Conservation (phyloP, 148 eudicot species). For the Cornus suecica region DNA sequence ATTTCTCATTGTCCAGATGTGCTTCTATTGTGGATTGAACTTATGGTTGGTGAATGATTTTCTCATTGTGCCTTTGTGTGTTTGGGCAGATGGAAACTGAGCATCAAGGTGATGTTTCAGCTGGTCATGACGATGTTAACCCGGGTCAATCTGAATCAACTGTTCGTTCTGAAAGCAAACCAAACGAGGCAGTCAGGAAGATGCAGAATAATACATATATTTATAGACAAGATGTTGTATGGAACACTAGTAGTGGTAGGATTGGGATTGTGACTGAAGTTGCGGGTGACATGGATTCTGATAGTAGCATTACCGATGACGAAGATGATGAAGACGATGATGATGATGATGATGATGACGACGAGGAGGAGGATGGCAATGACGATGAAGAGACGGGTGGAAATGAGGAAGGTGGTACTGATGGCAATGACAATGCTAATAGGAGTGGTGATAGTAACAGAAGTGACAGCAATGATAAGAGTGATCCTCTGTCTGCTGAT, state of each 20-base stretch:
- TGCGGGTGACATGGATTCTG: constrained; percentile 92
- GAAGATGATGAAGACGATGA: constrained; percentile 56
- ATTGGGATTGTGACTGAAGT: constrained; percentile 90
- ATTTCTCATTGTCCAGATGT: neutral
- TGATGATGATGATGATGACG: constrained; percentile 59
- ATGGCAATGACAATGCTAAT: constrained; percentile 28
- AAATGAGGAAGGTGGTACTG: constrained; percentile 33
- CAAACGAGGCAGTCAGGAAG: constrained; percentile 25
- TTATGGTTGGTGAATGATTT: neutral
- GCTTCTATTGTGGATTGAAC: neutral
- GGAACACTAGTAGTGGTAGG: constrained; percentile 47
- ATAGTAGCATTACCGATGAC: constrained; percentile 71
- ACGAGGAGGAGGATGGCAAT: constrained; percentile 57
- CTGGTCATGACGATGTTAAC: constrained; percentile 22
- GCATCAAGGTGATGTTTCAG: constrained; percentile 26
- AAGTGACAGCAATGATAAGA: constrained; percentile 26
- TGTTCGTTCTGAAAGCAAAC: constrained; percentile 23
- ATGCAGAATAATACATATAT: constrained; percentile 38
- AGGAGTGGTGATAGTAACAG: constrained; percentile 34
- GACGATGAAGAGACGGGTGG: constrained; percentile 27
- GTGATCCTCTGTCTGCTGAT: constrained; percentile 56
- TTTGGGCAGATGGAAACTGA: constrained; percentile 50
- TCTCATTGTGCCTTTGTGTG: neutral
- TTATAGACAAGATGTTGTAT: constrained; percentile 88
- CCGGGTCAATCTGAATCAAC: constrained; percentile 17